A percentile compares a stretch with the other conserved stretches of the same genome.
Evolutionary conservation across 805 yeast genomes (phyloP).

Genomic region (Starmerella roubikii): DNA sequence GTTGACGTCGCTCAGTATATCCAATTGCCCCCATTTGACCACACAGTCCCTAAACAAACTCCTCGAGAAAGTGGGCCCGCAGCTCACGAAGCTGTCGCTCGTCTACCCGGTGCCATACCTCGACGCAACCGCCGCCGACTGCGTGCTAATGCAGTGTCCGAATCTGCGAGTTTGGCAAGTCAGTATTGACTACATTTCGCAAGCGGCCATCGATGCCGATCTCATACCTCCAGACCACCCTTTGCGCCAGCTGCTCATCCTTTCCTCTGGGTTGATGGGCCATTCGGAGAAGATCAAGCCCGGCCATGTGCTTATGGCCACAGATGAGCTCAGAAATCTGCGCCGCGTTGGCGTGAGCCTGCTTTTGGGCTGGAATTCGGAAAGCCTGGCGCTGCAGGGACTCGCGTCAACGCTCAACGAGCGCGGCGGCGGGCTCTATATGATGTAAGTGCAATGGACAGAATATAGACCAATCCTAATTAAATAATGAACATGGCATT

Average conservation of each 20-base stretch:
- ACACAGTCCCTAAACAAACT: constrained; percentile 52
- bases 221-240: constrained; percentile 32
- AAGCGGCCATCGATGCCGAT: constrained; percentile 30
- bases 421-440: constrained; percentile 46
- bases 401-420: constrained; percentile 59
- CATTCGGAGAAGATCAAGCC: constrained; percentile 75
- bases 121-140: constrained; percentile 55
- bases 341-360: constrained; percentile 53
- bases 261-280: constrained; percentile 74
- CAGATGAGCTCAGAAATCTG: constrained; percentile 58
- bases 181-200: constrained; percentile 65
- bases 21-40: constrained; percentile 72
- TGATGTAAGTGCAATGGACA: constrained; percentile 4
- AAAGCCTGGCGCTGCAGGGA: constrained; percentile 45
- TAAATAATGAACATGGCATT: too few relatives aligned
- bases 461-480: too few relatives aligned
- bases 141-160: constrained; percentile 64
- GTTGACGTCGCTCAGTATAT: constrained; percentile 57
- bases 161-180: constrained; percentile 47
- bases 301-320: constrained; percentile 79
- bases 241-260: constrained; percentile 50
- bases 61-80: constrained; percentile 50
- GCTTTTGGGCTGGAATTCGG: constrained; percentile 65
- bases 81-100: constrained; percentile 48
- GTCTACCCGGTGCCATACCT: constrained; percentile 84